Percentiles rank a stretch among this genome's conserved stretches.
Evolutionary conservation across 2,329 filamentous ascomycete genomes (phyloP).

Genomic region (Penicillium thymicola): DNA sequence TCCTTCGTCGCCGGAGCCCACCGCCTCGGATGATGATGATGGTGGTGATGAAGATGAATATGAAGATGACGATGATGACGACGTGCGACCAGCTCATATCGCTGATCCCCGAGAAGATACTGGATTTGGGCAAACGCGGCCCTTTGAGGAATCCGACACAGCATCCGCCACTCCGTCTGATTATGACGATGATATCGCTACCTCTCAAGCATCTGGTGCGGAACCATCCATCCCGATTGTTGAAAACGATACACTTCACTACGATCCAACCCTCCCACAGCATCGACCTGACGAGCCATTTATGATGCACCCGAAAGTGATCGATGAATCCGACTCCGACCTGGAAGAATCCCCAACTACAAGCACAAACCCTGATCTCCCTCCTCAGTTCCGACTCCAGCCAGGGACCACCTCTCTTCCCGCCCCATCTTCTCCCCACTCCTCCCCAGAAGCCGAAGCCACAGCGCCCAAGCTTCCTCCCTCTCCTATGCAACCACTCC

Average conservation of each 20-base stretch:
- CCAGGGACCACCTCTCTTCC: slow-evolving; percentile 33
- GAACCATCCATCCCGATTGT: not conserved
- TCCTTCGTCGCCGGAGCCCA: slow-evolving; percentile 22
- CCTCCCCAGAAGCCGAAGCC: slow-evolving; percentile 33
- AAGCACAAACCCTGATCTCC: slow-evolving; percentile 25
- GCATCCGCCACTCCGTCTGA: slow-evolving; percentile 21
- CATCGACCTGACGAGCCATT: slow-evolving; percentile 38
- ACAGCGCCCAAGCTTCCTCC: slow-evolving; percentile 35
- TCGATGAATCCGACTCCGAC: slow-evolving; percentile 2
- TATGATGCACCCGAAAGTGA: not conserved
- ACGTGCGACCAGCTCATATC: slow-evolving; percentile 24
- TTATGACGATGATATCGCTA: slow-evolving; percentile 3
- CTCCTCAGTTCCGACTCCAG: slow-evolving; percentile 39
- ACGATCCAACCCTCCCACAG: slow-evolving; percentile 48
- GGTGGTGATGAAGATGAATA: slow-evolving; percentile 15
- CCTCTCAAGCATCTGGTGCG: slow-evolving; percentile 1
- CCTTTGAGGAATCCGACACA: slow-evolving; percentile 15
- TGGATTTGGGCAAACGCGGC: slow-evolving; percentile 6
- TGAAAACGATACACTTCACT: slow-evolving; percentile 7
- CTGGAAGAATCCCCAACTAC: slow-evolving; percentile 11
- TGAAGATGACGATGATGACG: slow-evolving; percentile 18
- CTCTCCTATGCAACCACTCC: slow-evolving; percentile 34
- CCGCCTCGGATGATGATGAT: slow-evolving; percentile 24
- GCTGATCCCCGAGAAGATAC: slow-evolving; percentile 20
- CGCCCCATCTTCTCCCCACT: slow-evolving; percentile 29